phyloP scores from a whole-genome alignment of 805 yeast genomes.

The Metschnikowia baotianmanensis region DNA sequence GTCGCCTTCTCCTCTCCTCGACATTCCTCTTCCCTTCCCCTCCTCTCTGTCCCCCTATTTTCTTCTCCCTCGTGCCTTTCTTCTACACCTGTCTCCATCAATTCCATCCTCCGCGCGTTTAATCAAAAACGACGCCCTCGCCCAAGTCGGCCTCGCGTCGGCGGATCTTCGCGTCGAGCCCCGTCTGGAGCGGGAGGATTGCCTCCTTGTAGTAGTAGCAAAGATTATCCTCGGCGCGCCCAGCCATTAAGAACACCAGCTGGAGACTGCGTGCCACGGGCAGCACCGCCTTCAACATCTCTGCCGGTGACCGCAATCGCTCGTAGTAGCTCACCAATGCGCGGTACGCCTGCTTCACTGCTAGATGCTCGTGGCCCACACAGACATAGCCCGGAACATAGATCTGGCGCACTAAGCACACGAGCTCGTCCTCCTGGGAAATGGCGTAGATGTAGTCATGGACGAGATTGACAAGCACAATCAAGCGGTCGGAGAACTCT shows the following conservation, averaged over 20 bases:
- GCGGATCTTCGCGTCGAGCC: constrained; percentile 10
- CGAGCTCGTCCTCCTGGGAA: constrained; percentile 12
- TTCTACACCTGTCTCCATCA: neutral
- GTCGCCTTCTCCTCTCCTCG: neutral
- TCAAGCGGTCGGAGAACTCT: constrained; percentile 9
- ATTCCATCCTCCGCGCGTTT: neutral
- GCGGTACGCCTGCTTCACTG: constrained; percentile 9
- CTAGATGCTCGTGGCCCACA: constrained; percentile 13
- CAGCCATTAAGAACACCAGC: constrained; percentile 8
- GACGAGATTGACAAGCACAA: constrained; percentile 9
- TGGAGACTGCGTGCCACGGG: constrained; percentile 8
- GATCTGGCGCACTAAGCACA: constrained; percentile 10
- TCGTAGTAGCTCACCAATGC: constrained; percentile 9
- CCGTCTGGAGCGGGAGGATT: constrained; percentile 13
- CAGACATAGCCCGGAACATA: constrained; percentile 8
- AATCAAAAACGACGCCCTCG: constrained; percentile 12
- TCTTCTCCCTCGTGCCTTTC: neutral
- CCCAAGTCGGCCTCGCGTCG: constrained; percentile 12
- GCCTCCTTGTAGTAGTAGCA: constrained; percentile 11
- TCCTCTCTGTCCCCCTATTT: neutral
- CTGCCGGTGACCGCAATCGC: constrained; percentile 8
- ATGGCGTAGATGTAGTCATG: constrained; percentile 12
- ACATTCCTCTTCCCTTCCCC: neutral
- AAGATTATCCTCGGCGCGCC: constrained; percentile 11
- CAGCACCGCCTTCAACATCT: constrained; percentile 5